Evolutionary conservation across 106 monocot genomes (phyloP).

Genomic region (Allium sativum): DNA sequence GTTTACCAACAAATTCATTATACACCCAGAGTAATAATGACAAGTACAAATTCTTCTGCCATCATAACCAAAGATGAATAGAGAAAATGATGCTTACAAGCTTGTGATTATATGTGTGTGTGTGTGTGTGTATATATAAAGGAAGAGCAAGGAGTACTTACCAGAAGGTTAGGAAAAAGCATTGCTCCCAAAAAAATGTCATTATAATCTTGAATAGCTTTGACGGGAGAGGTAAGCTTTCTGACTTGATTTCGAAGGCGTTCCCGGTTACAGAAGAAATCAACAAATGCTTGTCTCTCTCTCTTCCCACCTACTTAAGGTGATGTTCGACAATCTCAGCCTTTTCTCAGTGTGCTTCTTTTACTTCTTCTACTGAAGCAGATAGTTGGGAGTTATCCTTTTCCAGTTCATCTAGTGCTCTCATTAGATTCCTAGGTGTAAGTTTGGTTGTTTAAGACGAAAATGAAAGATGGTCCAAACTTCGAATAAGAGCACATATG

Average conservation of each 20-base stretch:
- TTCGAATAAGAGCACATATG: slow-evolving; percentile 85
- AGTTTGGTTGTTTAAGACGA: slow-evolving; percentile 43
- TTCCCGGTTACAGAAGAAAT: slow-evolving; percentile 93
- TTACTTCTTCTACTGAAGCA: slow-evolving; percentile 79
- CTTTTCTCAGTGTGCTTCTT: slow-evolving; percentile 69
- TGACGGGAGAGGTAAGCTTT: slow-evolving; percentile 57
- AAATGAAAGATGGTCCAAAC: slow-evolving; percentile 77
- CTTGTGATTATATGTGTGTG: too few relatives aligned
- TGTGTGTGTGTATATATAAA: too few relatives aligned
- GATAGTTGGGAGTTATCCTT: slow-evolving; percentile 74
- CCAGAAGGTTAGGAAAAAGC: too few relatives aligned
- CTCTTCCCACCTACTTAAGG: slow-evolving; percentile 62
- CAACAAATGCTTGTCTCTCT: slow-evolving; percentile 95
- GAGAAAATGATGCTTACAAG: too few relatives aligned
- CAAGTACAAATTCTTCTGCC: too few relatives aligned
- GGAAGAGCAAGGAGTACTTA: too few relatives aligned
- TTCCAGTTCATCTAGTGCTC: slow-evolving; percentile 93
- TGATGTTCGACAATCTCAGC: slow-evolving; percentile 94
- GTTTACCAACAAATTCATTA: too few relatives aligned
- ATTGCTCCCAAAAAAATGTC: too few relatives aligned
- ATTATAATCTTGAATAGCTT: slow-evolving; percentile 56
- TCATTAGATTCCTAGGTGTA: slow-evolving; percentile 41
- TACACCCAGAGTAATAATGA: too few relatives aligned
- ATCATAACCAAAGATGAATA: too few relatives aligned
- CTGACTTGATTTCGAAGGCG: slow-evolving; percentile 80